Evolutionary conservation across 2,329 filamentous ascomycete species (phyloP), one percentile per base, ranked within the genome.

Genomic region (Nemania sp.): DNA sequence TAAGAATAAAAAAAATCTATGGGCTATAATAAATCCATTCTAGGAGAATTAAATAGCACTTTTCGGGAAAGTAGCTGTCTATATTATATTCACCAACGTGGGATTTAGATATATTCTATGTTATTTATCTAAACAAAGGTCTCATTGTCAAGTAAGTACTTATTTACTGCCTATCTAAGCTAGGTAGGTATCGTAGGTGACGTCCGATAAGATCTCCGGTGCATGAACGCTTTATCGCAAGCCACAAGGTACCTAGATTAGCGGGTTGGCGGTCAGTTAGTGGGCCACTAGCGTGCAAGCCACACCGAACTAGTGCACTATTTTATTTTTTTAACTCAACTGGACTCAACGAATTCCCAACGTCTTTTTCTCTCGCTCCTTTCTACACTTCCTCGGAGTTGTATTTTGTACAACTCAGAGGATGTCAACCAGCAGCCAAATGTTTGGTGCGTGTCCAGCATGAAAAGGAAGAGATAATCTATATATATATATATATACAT

Each of bases 391-490:
- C 62, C 52, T 54, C 38, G 5, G 24, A 60, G 68, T 69, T 70
- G 66, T 68, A 52, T 49, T 3, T 38, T 51, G 54, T 41, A 68
- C 65, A 63, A 62, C 70, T 69, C 70, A 60, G 51, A 70, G 63
- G 65, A 75, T 75, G 72, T 71, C 62, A 67, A 49, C 45, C 20
- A 64, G 56, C 51, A 71, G 29, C 27, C 43, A 43, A 70, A 69
- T 15, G 29, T 61, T 47, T 15, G 56, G 61, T 56, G 61, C 45
- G 67, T 67, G 59, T 45, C 24, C 51, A 41, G 55, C 43, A 38
- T 49, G 26, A 27, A 38, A 49, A 41, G 11, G 24, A 63, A 58
- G 61, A 54, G 64, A 51, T 54, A 56, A 43, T 20, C 27, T 45
- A 55, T 66, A 54, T 49, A 35, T 35, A 35, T 35, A 35, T 35